Percentiles rank a stretch among this genome's conserved stretches.
Conservation (phyloP, 2,329 filamentous ascomycete genomes). For the Bertia moriformis region DNA sequence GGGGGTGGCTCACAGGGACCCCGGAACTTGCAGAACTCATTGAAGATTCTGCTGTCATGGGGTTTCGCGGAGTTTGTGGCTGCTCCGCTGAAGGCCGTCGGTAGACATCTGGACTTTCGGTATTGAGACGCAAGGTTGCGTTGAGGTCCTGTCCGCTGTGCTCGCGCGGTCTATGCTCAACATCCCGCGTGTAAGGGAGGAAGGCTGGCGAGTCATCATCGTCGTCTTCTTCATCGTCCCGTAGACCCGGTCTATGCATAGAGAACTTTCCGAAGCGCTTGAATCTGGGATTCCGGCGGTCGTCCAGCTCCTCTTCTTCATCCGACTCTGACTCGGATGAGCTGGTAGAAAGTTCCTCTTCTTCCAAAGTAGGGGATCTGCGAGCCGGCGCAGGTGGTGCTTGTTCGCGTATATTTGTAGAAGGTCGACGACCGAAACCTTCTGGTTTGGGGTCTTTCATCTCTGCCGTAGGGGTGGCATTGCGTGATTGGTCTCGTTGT, state of each 20-base stretch:
- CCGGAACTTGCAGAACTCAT: conserved; percentile 20
- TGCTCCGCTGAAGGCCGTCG: background rate
- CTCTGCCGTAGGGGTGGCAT: background rate
- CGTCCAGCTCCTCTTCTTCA: conserved; percentile 10
- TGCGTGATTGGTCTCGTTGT: background rate
- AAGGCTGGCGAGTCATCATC: conserved; percentile 29
- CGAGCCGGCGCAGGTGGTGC: conserved; percentile 8
- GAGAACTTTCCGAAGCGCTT: conserved; percentile 22
- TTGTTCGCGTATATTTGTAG: conserved; percentile 11
- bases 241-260: conserved; percentile 13
- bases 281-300: conserved; percentile 12
- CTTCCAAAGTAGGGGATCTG: conserved; percentile 14
- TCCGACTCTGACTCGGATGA: conserved; percentile 15
- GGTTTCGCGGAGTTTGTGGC: conserved; percentile 4
- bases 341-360: conserved; percentile 16
- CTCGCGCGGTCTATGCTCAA: conserved; percentile 7
- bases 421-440: conserved; percentile 1
- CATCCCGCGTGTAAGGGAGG: conserved; percentile 18
- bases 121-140: conserved; percentile 21
- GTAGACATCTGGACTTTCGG: conserved; percentile 4
- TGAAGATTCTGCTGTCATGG: conserved; percentile 11
- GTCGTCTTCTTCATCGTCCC: conserved; percentile 23
- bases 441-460: background rate
- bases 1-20: conserved; percentile 9
- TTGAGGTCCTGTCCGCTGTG: conserved; percentile 16